Conservation (phyloP, 164 flowering plant genomes). For the Umbilicus rupestris region DNA sequence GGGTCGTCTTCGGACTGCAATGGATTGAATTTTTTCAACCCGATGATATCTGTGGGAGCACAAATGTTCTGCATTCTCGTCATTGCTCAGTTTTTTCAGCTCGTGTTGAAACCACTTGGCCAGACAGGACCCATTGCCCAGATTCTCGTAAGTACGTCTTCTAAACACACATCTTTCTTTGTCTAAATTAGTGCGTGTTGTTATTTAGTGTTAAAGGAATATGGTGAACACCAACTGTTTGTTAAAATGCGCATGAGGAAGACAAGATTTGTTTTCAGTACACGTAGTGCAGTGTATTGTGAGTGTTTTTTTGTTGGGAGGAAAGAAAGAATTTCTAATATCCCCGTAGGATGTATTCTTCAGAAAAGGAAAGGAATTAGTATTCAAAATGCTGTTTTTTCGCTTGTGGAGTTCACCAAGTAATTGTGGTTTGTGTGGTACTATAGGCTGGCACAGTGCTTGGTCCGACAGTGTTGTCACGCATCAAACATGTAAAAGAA, state of each 20-base stretch:
- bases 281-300: background rate
- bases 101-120: conserved; percentile 43
- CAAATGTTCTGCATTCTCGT: conserved; percentile 43
- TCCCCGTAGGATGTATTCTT: background rate
- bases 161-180: background rate
- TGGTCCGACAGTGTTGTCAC: conserved; percentile 43
- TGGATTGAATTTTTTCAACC: conserved; percentile 26
- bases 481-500: conserved; percentile 10
- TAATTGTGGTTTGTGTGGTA: conserved; percentile 2
- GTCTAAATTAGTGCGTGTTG: background rate
- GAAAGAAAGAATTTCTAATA: background rate
- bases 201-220: background rate
- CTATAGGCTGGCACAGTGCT: conserved; percentile 60
- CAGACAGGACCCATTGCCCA: conserved; percentile 59
- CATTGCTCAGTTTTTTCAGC: conserved; percentile 44
- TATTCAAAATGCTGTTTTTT: background rate
- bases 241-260: background rate
- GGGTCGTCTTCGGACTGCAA: background rate
- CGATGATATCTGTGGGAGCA: conserved; percentile 25
- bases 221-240: background rate
- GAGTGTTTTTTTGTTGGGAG: background rate
- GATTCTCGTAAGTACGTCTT: conserved; percentile 43
- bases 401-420: background rate
- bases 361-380: too few species aligned
- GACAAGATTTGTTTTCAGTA: background rate